phyloP scores from a whole-genome alignment of 768 basidiomycete genomes.

The Gymnopilus junonius region DNA sequence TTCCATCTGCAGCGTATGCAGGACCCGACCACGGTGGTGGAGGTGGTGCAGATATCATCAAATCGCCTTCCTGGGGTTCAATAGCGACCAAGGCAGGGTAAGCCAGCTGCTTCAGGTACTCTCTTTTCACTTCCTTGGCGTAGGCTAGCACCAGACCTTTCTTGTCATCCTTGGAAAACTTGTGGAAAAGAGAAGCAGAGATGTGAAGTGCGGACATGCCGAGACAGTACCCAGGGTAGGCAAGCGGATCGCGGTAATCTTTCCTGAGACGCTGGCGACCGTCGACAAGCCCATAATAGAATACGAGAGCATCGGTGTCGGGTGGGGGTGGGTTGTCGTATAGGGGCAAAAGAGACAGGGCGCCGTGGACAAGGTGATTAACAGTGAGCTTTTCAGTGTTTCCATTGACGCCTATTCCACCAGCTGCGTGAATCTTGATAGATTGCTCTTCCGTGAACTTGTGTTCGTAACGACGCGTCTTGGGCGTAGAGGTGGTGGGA shows the following conservation, averaged over 20 bases:
- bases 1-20: constrained; percentile 20
- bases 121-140: constrained; percentile 17
- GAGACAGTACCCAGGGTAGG: constrained; percentile 22
- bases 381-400: constrained; percentile 20
- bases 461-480: constrained; percentile 16
- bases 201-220: constrained; percentile 19
- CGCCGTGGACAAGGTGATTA: constrained; percentile 22
- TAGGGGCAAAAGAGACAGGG: constrained; percentile 16
- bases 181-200: constrained; percentile 14
- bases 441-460: constrained; percentile 19
- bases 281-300: constrained; percentile 21
- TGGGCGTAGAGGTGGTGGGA: constrained; percentile 14
- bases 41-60: constrained; percentile 16
- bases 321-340: constrained; percentile 20
- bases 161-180: constrained; percentile 12
- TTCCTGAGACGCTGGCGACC: constrained; percentile 19
- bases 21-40: constrained; percentile 20
- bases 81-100: constrained; percentile 20
- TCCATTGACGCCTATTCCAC: constrained; percentile 1
- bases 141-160: constrained; percentile 15
- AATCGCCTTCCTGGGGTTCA: constrained; percentile 18
- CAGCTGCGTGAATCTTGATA: constrained; percentile 15
- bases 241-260: constrained; percentile 16
- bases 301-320: constrained; percentile 15
- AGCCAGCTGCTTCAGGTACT: constrained; percentile 20